Base-by-base conservation (phyloP, 768 basidiomycete genomes). In the Flagelloscypha sp. region DNA sequence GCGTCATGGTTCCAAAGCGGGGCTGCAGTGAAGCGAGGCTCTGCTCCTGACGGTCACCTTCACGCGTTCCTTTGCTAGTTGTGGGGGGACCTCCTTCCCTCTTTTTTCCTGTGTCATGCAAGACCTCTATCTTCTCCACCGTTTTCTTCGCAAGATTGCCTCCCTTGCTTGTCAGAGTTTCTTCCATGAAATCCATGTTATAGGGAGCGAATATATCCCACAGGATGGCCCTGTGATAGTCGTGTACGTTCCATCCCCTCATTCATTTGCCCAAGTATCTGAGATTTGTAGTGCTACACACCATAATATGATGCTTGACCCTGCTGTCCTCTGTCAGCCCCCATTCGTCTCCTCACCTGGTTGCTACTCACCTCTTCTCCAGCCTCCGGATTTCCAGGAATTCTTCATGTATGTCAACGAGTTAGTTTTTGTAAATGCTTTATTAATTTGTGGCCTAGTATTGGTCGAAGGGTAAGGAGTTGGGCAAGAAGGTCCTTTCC, bases 281-380 rank as follows among this genome's bases (percentile, higher is more conserved):
- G 15, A 19, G 13, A 27, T 9, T 24, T 10, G 27, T 30, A 21
- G 18, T 3, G 83, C 80, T 27, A 87, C 85, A 3, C 92, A 95
- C 53, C 84, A 90, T 50, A 97, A 95, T 56, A 94, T 93, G 90
- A 90, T 88, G 70, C 70, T 94, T 22, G 89, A 93, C 61, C 86
- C 86, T 16, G 76, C 76, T 24, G 61, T 85, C 37, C 65, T 92
- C 13, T 88, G 86, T 90, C 54, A 56, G 80, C 68, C 33, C 21
- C 24, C 38, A 33, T 44, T 33, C 38, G 35, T 36, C 38, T 36
- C 41, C 18, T 24, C 40, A 40, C 23, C 38, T 44, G 12, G 40
- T 47, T 35, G 47, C 45, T 37, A 49, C 41, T 34, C 8, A 50
- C 48, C 45, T 46, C 44, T 18, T 32, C 28, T 44, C 5, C 49